Base-by-base conservation (phyloP, 352 stramenopile genomes). In the Pythium brachiatum region DNA sequence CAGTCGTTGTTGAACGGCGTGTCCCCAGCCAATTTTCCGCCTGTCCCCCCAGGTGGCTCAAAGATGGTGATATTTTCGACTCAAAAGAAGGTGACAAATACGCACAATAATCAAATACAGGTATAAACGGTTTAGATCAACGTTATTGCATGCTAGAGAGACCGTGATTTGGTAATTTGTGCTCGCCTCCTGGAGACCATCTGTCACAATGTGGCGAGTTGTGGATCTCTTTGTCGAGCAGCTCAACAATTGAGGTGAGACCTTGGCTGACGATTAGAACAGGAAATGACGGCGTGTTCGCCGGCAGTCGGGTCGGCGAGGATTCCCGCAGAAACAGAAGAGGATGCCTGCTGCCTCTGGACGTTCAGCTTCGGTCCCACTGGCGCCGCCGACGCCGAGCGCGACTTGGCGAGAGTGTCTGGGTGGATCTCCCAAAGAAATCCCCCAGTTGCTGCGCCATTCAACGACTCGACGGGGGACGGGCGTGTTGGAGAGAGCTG, bases 311-410 rank as follows among this genome's bases (percentile, higher is more conserved):
- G 39, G 18, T 47, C n/a, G 2, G 39, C 20, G n/a, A 27, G 18
- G 39, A 47, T 47, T 47, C 39, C 39, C 39, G 39, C 39, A 47
- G 39, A 47, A 47, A 20, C 38, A 41, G 34, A 41, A 13, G 34
- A 41, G 34, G 34, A 41, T n/a, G 9, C 34, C 34, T 41, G 34
- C 15, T 9, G 34, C 9, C 15, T 18, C 13, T 41, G 34, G 26
- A 47, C 18, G 39, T 47, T 47, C 39, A 47, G 39, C 11, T 47
- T 18, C n/a, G 39, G 36, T 21, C 16, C 16, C 36, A 44, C 36
- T 18, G 36, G n/a, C 15, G 36, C 7, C 36, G n/a, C n/a, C n/a
- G n/a, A n/a, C n/a, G n/a, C n/a, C n/a, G n/a, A n/a, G n/a, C 9
- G 29, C 29, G 29, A 34, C 29, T 34, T 34, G 29, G 29, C 29